A percentile compares a stretch with the other conserved stretches of the same genome.
These are phyloP conservation scores for Podochytrium sp. DNA, from an alignment of 192 early-diverging fungal genomes.

Conservation along the genomic window DNA sequence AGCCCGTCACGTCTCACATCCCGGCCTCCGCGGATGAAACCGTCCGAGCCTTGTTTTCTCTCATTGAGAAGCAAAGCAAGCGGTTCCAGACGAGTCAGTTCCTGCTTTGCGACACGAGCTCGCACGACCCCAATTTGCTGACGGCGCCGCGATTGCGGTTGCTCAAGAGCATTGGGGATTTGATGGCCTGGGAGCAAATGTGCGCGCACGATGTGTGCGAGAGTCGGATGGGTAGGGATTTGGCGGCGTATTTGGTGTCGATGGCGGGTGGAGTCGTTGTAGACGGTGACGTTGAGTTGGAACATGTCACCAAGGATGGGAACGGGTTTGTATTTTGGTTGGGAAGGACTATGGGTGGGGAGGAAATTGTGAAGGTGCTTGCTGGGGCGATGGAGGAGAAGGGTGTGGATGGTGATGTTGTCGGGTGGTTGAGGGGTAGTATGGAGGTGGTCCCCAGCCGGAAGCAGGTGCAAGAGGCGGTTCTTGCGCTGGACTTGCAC, in stretches of 20 bases:
- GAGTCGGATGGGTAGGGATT: slow-evolving; percentile 35
- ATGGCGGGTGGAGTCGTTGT: background rate
- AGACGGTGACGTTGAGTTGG: slow-evolving; percentile 9
- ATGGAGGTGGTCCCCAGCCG: background rate
- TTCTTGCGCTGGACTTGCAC: slow-evolving; percentile 17
- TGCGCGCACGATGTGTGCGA: slow-evolving; percentile 48
- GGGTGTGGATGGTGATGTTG: background rate
- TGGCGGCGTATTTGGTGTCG: slow-evolving; percentile 14
- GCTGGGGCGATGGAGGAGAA: background rate
- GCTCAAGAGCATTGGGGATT: slow-evolving; percentile 31
- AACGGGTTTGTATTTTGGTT: slow-evolving; percentile 40
- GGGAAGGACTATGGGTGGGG: background rate
- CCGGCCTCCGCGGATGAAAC: background rate
- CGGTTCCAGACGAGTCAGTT: slow-evolving; percentile 54
- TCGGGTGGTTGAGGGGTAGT: background rate
- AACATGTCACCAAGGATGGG: slow-evolving; percentile 14
- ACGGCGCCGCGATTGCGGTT: slow-evolving; percentile 23
- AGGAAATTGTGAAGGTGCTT: background rate
- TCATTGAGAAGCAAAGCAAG: slow-evolving; percentile 35
- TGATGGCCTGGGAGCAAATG: slow-evolving; percentile 51
- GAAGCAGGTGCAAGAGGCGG: slow-evolving; percentile 1
- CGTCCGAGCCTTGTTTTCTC: background rate
- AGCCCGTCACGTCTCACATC: background rate
- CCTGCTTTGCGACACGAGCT: slow-evolving; percentile 52
- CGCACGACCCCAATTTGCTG: slow-evolving; percentile 39